phyloP scores from a whole-genome alignment of 352 stramenopile species.

The Phytophthora chlamydospora region DNA sequence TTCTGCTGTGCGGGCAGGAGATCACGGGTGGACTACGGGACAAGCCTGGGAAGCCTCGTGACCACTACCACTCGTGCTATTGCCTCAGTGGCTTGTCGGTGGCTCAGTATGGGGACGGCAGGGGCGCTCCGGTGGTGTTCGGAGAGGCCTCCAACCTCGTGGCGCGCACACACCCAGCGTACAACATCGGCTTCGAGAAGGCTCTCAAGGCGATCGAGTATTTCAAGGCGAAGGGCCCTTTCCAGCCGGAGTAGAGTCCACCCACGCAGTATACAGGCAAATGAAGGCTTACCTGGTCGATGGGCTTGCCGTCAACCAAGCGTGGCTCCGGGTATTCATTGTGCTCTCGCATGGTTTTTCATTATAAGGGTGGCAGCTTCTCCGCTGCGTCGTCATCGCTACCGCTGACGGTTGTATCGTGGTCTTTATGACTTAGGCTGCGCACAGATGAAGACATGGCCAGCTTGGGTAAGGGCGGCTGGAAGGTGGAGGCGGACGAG shows the following conservation, averaged over 20 bases:
- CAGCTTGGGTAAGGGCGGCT: conserved; percentile 58
- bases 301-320: conserved; percentile 15
- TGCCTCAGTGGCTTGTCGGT: conserved; percentile 96
- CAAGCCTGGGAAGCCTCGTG: conserved; percentile 94
- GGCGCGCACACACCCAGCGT: conserved; percentile 86
- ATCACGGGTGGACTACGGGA: conserved; percentile 93
- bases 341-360: conserved; percentile 24
- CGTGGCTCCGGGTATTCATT: conserved; percentile 14
- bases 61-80: conserved; percentile 99
- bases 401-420: conserved; percentile 10
- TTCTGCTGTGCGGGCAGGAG: conserved; percentile 95
- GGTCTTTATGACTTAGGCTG: conserved; percentile 33
- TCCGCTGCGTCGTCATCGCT: conserved; percentile 33
- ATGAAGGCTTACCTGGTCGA: conserved; percentile 12
- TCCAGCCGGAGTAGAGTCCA: conserved; percentile 42
- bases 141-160: conserved; percentile 79
- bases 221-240: conserved; percentile 67
- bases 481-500: conserved; percentile 21
- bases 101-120: conserved; percentile 85
- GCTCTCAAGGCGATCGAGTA: conserved; percentile 69
- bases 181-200: conserved; percentile 93
- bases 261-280: conserved; percentile 8
- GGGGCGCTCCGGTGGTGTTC: conserved; percentile 49
- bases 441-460: conserved; percentile 42
- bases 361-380: conserved; percentile 56